Evolutionary conservation across 139 green algal species (phyloP), one percentile per base, ranked within the genome.

Genomic region (Coelastrella sp.): DNA sequence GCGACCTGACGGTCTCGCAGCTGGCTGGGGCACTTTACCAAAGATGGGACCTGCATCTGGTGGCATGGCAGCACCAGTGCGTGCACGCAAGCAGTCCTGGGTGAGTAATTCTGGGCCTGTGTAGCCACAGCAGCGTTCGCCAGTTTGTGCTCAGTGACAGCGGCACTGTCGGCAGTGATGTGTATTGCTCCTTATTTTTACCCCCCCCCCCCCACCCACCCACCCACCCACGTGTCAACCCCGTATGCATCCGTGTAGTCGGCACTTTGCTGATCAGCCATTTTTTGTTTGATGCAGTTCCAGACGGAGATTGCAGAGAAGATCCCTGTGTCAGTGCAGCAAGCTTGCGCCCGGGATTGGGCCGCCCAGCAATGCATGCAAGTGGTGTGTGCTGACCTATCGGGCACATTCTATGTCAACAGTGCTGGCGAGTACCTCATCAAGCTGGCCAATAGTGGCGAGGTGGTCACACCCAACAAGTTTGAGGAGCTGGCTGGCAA

Each of bases 401-500:
- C 32, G 14, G 83, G 83, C 65, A 89, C 83, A 3, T 89, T 89
- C 32, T 89, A 80, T 56, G 83, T 89, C 23, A 89, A 89, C 68
- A 89, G 66, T 68, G 68, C 54, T 23, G 83, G 83, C 47, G 83
- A 89, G 66, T 89, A 80, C 83, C 83, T 89, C 65, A 89, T 89
- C 83, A 80, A 75, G 66, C 66, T 89, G 83, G 83, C 54, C 11
- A 73, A 74, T 54, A 71, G n/a, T 73, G 66, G 68, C 0, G 83
- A 89, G 83, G 83, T 89, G 23, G 83, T 89, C 22, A 80, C 83
- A 54, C 83, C 83, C 54, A 89, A 89, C 83, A 89, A 80, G 83
- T 89, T 89, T 89, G 83, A 89, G 83, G 83, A 89, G 68, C 68
- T 89, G 66, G 83, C 83, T 6, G 83, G 83, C 66, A 89, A 89